Conservation (phyloP, 2,329 filamentous ascomycete species). For the Colletotrichum orbiculare region DNA sequence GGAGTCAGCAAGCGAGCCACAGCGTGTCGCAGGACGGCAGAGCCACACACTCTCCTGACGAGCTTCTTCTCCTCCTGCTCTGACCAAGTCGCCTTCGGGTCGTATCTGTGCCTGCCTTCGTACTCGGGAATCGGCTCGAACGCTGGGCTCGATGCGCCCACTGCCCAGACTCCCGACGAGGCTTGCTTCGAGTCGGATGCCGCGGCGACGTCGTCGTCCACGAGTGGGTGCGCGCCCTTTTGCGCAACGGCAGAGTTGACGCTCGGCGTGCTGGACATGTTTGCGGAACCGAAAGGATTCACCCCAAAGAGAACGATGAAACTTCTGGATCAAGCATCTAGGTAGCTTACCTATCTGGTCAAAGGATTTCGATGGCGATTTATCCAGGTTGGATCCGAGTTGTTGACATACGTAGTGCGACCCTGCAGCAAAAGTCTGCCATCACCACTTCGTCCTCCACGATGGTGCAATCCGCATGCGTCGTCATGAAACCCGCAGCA, state of each 20-base stretch:
- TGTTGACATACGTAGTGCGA: not conserved
- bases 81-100: slow-evolving; percentile 67
- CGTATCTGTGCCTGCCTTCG: slow-evolving; percentile 69
- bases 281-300: not conserved
- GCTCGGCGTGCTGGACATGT: slow-evolving; percentile 16
- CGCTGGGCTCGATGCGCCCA: slow-evolving; percentile 34
- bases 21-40: not conserved
- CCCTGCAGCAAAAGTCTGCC: slow-evolving; percentile 1
- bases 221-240: not conserved
- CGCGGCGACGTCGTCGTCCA: not conserved
- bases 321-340: not conserved
- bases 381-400: not conserved
- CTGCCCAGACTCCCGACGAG: slow-evolving; percentile 18
- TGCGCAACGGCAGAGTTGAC: slow-evolving; percentile 8
- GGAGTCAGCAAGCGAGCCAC: slow-evolving; percentile 1
- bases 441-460: slow-evolving; percentile 11
- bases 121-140: slow-evolving; percentile 65
- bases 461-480: slow-evolving; percentile 18
- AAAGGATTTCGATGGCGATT: not conserved
- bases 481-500: slow-evolving; percentile 10
- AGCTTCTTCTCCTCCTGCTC: slow-evolving; percentile 66
- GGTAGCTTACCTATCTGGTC: not conserved
- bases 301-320: not conserved
- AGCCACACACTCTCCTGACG: slow-evolving; percentile 58
- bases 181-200: not conserved